Evolutionary conservation across 106 monocot genomes (phyloP), one percentile per base, ranked within the genome.

Genomic region (Dioscorea dumetorum): DNA sequence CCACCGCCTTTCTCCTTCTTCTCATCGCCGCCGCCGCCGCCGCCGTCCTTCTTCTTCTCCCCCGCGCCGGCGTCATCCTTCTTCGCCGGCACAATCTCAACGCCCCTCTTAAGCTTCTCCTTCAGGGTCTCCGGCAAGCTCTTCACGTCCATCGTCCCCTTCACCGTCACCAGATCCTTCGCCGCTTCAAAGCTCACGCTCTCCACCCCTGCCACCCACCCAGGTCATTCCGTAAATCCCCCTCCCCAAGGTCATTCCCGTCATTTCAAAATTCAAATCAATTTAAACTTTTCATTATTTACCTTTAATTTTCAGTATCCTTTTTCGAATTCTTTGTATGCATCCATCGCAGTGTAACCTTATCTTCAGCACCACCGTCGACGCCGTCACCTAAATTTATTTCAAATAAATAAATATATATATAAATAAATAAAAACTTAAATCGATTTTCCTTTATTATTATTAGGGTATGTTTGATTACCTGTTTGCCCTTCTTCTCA

Each of bases 291-390:
- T 58, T 20, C 8, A 58, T 28, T 59, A 24, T 50, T 62, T 58
- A 93, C 92, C 92, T 76, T 88, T 85, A 52, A 85, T 74, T 70
- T 83, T 93, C 62, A 22, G 57, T 24, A 86, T 81, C 32, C 34
- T 71, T 48, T 74, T 87, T 48, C 68, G 22, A 31, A 95, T 85
- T 49, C 86, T 66, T 1, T 73, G 48, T 28, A 86, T 76, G 67
- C 95, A 95, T 12, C 91, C 95, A 5, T 91, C 77, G 73, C 95
- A 95, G 62, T 95, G 95, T 19, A 91, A 77, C 5, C 79, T 64
- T 18, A 93, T 83, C 77, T 88, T 88, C 20, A 95, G 72, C 21
- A 80, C 88, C 21, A 91, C 83, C 16, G 88, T 88, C 13, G 80
- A 60, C 17, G 34, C 51, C 24, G 28, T 66, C 16, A 73, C 68